phyloP scores from a whole-genome alignment of 495 filamentous ascomycete genomes.

The Aspergillus diversus region DNA sequence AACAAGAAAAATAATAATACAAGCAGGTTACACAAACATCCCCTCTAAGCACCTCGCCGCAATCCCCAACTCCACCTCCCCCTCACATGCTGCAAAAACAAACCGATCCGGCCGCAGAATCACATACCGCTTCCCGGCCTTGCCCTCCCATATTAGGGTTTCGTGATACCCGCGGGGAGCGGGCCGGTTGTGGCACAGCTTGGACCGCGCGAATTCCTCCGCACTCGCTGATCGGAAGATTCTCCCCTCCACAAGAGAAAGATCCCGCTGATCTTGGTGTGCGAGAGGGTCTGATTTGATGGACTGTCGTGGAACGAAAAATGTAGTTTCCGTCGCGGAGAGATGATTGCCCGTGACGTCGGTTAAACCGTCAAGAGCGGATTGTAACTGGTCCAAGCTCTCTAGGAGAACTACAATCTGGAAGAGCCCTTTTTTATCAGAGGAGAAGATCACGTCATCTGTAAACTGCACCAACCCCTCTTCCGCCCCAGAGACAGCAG shows the following conservation, averaged over 20 bases:
- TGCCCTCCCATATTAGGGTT: neutral
- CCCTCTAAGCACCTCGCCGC: neutral
- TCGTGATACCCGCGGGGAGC: neutral
- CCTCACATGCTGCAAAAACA: neutral
- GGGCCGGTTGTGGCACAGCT: neutral
- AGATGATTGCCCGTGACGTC: neutral
- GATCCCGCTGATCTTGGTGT: no score
- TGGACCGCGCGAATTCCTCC: neutral
- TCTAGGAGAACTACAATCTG: neutral
- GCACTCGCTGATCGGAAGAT: neutral
- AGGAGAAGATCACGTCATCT: neutral
- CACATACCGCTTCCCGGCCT: neutral
- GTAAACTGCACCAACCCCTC: neutral
- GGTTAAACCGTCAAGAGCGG: neutral
- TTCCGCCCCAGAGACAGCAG: neutral
- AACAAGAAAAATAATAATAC: neutral
- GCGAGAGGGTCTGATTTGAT: neutral
- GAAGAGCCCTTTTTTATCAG: neutral
- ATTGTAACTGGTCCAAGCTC: neutral
- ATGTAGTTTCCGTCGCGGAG: neutral
- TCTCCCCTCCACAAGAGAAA: neutral
- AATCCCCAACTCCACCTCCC: neutral
- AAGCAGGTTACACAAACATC: neutral
- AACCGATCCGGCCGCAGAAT: conserved; percentile 1
- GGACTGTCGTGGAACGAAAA: neutral